Conservation (phyloP, 176 grass and related monocot genomes). For the Cymbopogon citratus region DNA sequence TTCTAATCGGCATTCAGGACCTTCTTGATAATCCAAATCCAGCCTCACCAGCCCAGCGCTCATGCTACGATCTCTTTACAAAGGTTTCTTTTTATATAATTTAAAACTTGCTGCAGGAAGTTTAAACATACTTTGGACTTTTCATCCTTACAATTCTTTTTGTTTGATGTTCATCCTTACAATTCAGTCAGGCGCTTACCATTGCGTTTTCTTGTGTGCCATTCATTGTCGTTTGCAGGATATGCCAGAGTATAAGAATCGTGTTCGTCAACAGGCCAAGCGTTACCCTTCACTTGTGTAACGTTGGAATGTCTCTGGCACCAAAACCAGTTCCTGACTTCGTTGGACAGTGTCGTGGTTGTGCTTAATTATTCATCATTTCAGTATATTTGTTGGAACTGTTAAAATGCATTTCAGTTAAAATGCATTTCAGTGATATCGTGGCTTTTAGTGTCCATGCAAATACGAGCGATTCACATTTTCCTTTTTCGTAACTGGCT, state of each 20-base stretch:
- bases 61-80: slow-evolving; percentile 37
- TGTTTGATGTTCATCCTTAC: not conserved
- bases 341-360: not conserved
- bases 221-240: slow-evolving; percentile 40
- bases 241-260: slow-evolving; percentile 40
- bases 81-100: slow-evolving; percentile 25
- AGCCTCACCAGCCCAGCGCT: slow-evolving; percentile 48
- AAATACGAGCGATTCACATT: not conserved
- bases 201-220: not conserved
- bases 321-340: not conserved
- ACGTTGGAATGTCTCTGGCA: not conserved
- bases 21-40: slow-evolving; percentile 77
- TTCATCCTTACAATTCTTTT: not conserved
- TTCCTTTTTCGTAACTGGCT: not conserved
- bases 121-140: not conserved
- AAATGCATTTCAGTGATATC: not conserved
- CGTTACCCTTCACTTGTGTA: slow-evolving; percentile 50
- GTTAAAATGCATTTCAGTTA: not conserved
- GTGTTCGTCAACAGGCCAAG: slow-evolving; percentile 61
- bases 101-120: not conserved
- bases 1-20: slow-evolving; percentile 85
- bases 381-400: not conserved
- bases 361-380: not conserved
- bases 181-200: not conserved
- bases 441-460: not conserved